Base-by-base conservation (phyloP, 345 rosid genomes). In the Lepidium africanum region DNA sequence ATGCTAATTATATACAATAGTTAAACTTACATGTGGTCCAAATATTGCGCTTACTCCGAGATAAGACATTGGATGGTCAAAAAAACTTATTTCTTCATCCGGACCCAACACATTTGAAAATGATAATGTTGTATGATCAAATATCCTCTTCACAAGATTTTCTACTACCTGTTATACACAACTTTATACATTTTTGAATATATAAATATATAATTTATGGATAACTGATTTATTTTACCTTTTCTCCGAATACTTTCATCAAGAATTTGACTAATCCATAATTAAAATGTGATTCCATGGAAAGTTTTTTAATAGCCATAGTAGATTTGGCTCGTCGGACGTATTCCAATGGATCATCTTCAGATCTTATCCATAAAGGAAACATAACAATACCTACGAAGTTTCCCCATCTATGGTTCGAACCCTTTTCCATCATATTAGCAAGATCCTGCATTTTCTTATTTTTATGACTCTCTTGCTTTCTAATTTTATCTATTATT, bases 71-170 rank as follows among this genome's bases (percentile, higher is more conserved):
- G 85, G 84, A 63, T 82, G 85, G 3, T 80, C 84, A 43, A 74
- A 85, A 41, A 83, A 79, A 62, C 81, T 75, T n/a, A 83, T 78
- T 62, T 87, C 90, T 68, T 85, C 87, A 5, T 33, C 15, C 2
- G 88, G 93, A 39, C 88, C 90, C 15, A 78, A 49, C 37, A 83
- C 56, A 21, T 81, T 87, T 5, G 90, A 85, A 60, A 81, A 87
- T 7, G 84, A 67, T 65, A 87, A 7, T 7, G 85, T 80, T 3
- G 85, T 79, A 19, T 77, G 76, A 12, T 68, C 53, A 9, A 75
- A 47, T 35, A 81, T 8, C 60, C 81, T 77, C 52, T 69, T 56
- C 5, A 76, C 38, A 17, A 81, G 6, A 8, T 63, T 42, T 55
- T 72, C 77, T 2, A 69, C 79, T 3, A 27, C 72, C 89, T 85